Base-by-base conservation (phyloP, 1,139 yeast genomes). In the Blastobotrys malaysiensis region DNA sequence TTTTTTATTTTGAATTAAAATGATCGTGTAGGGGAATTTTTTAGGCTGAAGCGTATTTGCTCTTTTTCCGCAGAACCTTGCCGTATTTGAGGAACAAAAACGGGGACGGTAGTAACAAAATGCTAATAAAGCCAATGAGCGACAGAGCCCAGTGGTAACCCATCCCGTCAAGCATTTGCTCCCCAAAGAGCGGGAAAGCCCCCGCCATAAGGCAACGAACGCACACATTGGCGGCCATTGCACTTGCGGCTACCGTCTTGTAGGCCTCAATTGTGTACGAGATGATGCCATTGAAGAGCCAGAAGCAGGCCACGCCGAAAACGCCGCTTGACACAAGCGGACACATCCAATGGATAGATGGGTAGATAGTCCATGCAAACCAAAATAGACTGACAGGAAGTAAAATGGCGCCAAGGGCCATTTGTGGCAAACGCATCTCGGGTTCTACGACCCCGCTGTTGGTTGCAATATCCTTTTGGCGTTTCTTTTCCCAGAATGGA, bases 311-410 rank as follows among this genome's bases (percentile, higher is more conserved):
- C 9, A 52, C 16, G 9, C 56, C 56, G 22, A 48, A 54, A 11
- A 54, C 26, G 1, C 44, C 49, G n/a, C 46, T 19, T 3, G 49
- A 52, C 21, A 85, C 80, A 45, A 83, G 75, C 13, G 95, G 89
- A 9, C 82, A 87, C 73, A 86, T 82, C 93, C 93, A 88, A 67
- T 86, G 93, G 26, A 87, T 80, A 1, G 63, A 57, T 3, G 59
- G 87, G 74, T 93, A 93, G n/a, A 52, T 48, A 7, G 54, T 79
- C 87, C 88, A 84, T 1, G 84, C 87, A 62, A 84, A 74, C 70
- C 86, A 78, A 71, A 84, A 81, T 44, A 84, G 73, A 0, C 86
- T 81, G 20, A 76, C 68, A 2, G 88, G 87, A 50, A 79, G 64
- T 1, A 79, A 73, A 4, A 49, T 16, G 78, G 86, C 75, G 9